Evolutionary conservation across 495 filamentous ascomycete species (phyloP), one percentile per base, ranked within the genome.

Genomic region (Aspergillus funiculosus): DNA sequence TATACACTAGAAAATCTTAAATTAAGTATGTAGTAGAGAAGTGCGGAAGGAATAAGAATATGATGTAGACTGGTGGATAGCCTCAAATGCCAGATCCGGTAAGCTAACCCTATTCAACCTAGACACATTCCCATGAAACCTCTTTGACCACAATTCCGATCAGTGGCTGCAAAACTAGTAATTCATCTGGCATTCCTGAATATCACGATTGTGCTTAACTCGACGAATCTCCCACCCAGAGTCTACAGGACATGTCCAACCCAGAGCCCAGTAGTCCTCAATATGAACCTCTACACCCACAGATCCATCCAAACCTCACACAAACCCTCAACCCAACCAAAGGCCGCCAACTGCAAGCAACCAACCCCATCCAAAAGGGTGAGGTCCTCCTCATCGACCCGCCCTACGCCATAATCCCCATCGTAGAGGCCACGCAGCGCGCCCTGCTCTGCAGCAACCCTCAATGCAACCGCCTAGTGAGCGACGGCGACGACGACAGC

Each of bases 391-490:
- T 69, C 4, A 46, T 66, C 15, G 66, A 69, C 29, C 50, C 37
- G 24, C 62, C 66, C 4, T 69, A 66, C 29, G 61, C 62, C 29
- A 35, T 66, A 2, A 64, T 69, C 24, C 62, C 66, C 6, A 58
- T 57, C 44, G 44, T 60, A 7, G 61, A 62, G 6, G 26, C 41
- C 0, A 17, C 32, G 22, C 54, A 49, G 31, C 53, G 58, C 5
- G 28, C 51, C 20, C 47, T 66, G 14, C 44, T 64, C 27, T 69
- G 66, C 64, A 69, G 58, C 53, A 60, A 64, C 45, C 48, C 59
- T 2, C 49, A 53, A 13, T 69, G 66, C 52, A 63, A 62, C 52
- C 46, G 45, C 11, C 50, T 26, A 0, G 51, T 53, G 10, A 26
- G 26, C 9, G 21, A 46, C 15, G 25, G 26, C n/a, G 7, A 41